Evolutionary conservation across 345 rosid species (phyloP), one percentile per base, ranked within the genome.

Genomic region (Eucalyptus coolabah): DNA sequence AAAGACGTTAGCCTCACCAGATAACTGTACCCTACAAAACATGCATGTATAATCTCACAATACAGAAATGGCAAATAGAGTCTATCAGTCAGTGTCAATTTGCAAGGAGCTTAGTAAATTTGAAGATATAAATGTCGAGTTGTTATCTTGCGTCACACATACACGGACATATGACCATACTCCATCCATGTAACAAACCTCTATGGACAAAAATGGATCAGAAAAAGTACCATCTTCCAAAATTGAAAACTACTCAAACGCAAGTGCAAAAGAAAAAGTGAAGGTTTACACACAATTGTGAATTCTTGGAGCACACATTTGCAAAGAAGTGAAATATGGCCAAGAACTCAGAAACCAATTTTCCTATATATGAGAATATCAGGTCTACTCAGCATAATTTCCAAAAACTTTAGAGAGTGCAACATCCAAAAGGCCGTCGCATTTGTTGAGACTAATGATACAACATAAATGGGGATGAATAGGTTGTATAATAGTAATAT

Each of bases 21-120:
- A 24, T 59, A 0, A 1, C 0, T 59, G 0, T 59, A 59, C 30
- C 30, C n/a, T 59, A 59, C 0, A 59, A 59, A 59, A 1, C 30
- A 24, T 59, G 30, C 65, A 5, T 59, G 2, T 9, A 59, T 24
- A 59, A 59, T 59, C 65, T 5, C 65, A 59, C 65, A 24, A 59
- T 24, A 24, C 2, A 0, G 1, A 23, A 24, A 59, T 0, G 2
- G 1, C 65, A 59, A 26, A 23, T 24, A 47, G n/a, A 47, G 7
- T 59, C 2, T 24, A 11, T 59, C 6, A 0, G 13, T 59, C 7
- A 0, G 7, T 59, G n/a, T 59, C 65, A 59, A 59, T 59, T 59
- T 59, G n/a, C 1, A 0, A 59, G n/a, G 0, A 59, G 4, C 65
- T 59, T 59, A 9, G 14, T 59, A 24, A 59, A 24, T 59, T 59